Conservation (phyloP, 164 flowering plant species). For the Stephania japonica region DNA sequence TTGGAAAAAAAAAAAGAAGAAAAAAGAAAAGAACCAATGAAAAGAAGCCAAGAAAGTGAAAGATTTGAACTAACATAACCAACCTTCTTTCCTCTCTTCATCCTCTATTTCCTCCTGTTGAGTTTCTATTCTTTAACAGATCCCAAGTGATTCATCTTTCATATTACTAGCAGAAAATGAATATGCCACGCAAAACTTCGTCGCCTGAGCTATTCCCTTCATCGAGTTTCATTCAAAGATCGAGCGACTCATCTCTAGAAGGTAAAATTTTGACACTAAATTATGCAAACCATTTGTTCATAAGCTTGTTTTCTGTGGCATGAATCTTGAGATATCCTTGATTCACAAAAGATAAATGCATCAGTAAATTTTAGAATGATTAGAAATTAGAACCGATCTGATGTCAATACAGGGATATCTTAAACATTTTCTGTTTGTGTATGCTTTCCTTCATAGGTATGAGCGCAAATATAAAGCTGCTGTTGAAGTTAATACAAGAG, state of each 20-base stretch:
- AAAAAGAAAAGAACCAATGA: background rate
- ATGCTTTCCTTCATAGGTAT: constrained; percentile 31
- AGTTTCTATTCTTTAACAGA: background rate
- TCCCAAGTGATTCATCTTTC: background rate
- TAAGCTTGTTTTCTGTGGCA: background rate
- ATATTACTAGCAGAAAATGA: constrained; percentile 15
- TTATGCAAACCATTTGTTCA: background rate
- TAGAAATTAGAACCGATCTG: too few species aligned
- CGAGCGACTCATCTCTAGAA: constrained; percentile 26
- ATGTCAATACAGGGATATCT: too few species aligned
- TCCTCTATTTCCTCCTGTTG: background rate
- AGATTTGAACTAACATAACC: background rate
- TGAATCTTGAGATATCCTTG: background rate
- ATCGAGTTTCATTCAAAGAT: background rate
- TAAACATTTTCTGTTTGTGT: background rate
- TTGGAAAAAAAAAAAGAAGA: background rate
- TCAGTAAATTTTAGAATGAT: background rate
- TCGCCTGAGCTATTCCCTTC: constrained; percentile 21
- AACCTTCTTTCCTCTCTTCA: background rate
- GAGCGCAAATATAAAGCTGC: constrained; percentile 45
- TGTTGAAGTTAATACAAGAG: constrained; percentile 60
- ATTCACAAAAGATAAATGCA: background rate
- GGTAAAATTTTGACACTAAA: constrained; percentile 16
- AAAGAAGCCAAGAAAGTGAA: too few species aligned
- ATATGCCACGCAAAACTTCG: constrained; percentile 19